These are phyloP conservation scores for Hypomontagnella submonticulosa DNA, from an alignment of 495 filamentous ascomycete genomes.

Conservation along the genomic window DNA sequence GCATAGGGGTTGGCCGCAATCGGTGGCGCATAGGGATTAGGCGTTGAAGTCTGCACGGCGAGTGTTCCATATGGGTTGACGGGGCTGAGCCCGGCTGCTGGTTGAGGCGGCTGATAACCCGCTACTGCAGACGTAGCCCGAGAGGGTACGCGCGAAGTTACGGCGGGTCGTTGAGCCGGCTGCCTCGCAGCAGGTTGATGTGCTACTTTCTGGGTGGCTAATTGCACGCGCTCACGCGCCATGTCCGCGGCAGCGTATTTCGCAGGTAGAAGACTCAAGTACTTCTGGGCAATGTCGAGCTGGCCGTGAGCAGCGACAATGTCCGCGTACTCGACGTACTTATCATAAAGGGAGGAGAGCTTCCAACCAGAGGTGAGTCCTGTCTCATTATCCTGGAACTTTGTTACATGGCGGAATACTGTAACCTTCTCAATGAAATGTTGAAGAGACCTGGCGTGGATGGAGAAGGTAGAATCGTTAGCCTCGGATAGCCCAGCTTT, in stretches of 20 bases:
- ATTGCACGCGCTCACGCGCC: conserved; percentile 84
- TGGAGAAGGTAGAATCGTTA: conserved; percentile 84
- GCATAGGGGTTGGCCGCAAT: conserved; percentile 49
- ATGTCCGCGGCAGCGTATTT: conserved; percentile 90
- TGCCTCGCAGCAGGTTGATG: conserved; percentile 49
- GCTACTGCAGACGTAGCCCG: conserved; percentile 22
- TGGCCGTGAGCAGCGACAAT: conserved; percentile 92
- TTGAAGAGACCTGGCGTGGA: conserved; percentile 89
- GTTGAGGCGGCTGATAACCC: conserved; percentile 56
- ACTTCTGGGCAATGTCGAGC: conserved; percentile 85
- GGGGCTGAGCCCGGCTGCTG: conserved; percentile 48
- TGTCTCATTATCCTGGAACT: conserved; percentile 84
- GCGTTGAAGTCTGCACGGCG: conserved; percentile 52
- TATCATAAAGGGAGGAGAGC: conserved; percentile 86
- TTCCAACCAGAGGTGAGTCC: conserved; percentile 83
- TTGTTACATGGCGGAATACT: conserved; percentile 92
- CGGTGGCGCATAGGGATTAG: conserved; percentile 73
- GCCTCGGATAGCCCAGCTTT: conserved; percentile 73
- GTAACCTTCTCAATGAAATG: conserved; percentile 98
- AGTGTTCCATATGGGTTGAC: conserved; percentile 46
- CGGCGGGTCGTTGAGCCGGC: conserved; percentile 35
- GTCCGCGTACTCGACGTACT: conserved; percentile 97
- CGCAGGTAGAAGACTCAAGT: conserved; percentile 86
- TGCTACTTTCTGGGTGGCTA: conserved; percentile 78
- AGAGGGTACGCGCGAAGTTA: conserved; percentile 28